Evolutionary conservation across 2,329 filamentous ascomycete species (phyloP).

Genomic region (Colletotrichum cuscutae): DNA sequence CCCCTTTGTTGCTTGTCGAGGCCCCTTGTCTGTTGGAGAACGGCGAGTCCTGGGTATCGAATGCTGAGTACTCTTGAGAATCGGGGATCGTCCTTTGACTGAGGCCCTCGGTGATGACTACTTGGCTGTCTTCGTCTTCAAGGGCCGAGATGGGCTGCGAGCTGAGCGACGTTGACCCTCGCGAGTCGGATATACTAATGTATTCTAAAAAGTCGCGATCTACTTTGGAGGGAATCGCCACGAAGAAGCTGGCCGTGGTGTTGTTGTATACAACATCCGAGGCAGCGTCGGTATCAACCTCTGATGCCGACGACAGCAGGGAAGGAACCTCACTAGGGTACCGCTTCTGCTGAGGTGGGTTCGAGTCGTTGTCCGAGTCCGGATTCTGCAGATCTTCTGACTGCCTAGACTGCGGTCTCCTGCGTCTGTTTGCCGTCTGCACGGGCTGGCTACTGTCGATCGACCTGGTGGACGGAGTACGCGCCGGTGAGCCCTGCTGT

Average conservation of each 20-base stretch:
- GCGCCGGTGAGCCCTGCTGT: neutral
- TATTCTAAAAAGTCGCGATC: conserved; percentile 50
- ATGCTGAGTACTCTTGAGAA: conserved; percentile 48
- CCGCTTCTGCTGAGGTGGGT: conserved; percentile 8
- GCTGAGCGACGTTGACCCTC: conserved; percentile 41
- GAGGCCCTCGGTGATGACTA: conserved; percentile 43
- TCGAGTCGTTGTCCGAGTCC: conserved; percentile 6
- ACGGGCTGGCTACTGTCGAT: conserved; percentile 30
- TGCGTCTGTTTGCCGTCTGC: conserved; percentile 16
- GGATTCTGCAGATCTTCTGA: neutral
- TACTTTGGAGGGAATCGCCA: conserved; percentile 44
- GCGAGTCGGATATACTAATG: conserved; percentile 44
- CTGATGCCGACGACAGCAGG: conserved; percentile 20
- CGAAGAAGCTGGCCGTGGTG: conserved; percentile 11
- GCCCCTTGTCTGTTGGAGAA: neutral
- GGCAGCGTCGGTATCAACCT: conserved; percentile 27
- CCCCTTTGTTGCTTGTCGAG: neutral
- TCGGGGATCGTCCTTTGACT: conserved; percentile 55
- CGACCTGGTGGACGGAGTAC: neutral
- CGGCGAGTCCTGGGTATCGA: conserved; percentile 13
- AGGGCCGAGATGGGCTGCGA: conserved; percentile 48
- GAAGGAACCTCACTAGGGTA: conserved; percentile 20
- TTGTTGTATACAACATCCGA: conserved; percentile 25
- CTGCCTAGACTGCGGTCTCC: neutral
- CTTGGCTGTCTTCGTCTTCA: conserved; percentile 47